Percentiles rank a stretch among this genome's conserved stretches.
Conservation (phyloP, 2,329 filamentous ascomycete species). For the Didymellaceae sp. region DNA sequence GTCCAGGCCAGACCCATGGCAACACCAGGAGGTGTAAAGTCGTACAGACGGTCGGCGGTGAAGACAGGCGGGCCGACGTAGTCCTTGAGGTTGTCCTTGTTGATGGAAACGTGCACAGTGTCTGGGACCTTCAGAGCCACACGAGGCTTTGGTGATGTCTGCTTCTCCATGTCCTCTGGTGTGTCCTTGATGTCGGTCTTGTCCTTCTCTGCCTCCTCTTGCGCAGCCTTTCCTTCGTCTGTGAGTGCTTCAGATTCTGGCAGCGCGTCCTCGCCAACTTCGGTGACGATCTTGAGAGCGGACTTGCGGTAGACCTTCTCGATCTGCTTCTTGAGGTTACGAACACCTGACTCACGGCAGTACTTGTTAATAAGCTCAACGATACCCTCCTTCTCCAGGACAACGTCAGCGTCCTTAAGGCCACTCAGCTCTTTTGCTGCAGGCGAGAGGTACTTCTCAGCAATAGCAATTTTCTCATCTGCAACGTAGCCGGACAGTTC, state of each 20-base stretch:
- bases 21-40: conserved; percentile 89
- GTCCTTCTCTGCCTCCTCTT: conserved; percentile 74
- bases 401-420: conserved; percentile 87
- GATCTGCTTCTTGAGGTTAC: conserved; percentile 98
- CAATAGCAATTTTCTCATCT: conserved; percentile 99
- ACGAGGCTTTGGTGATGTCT: conserved; percentile 71
- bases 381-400: conserved; percentile 84
- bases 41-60: conserved; percentile 93
- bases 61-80: conserved; percentile 96
- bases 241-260: conserved; percentile 83
- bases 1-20: conserved; percentile 99
- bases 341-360: conserved; percentile 94
- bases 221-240: conserved; percentile 80
- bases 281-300: conserved; percentile 94
- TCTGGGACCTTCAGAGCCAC: conserved; percentile 84
- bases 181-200: conserved; percentile 68
- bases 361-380: conserved; percentile 98
- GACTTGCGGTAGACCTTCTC: conserved; percentile 99
- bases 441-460: conserved; percentile 88
- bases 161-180: conserved; percentile 61
- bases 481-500: conserved; percentile 94
- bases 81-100: conserved; percentile 89
- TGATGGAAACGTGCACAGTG: conserved; percentile 82
- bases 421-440: conserved; percentile 94
- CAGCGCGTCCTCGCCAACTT: conserved; percentile 83